Percentiles rank a stretch among this genome's conserved stretches.
phyloP scores from a whole-genome alignment of 2,329 filamentous ascomycete genomes.

The Tolypocladium sp. region DNA sequence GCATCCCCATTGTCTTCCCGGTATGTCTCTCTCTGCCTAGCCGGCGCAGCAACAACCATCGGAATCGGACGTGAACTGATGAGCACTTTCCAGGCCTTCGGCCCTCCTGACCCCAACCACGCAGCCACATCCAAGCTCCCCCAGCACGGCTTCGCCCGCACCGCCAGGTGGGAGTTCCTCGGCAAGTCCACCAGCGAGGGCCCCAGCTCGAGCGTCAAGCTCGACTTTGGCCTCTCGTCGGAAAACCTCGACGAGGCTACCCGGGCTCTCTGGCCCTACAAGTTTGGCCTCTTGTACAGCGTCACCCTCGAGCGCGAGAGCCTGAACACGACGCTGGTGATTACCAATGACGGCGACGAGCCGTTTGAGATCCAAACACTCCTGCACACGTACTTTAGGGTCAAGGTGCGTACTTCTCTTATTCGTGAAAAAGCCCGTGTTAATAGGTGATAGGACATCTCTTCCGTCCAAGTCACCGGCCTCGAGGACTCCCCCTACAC shows the following conservation, averaged over 20 bases:
- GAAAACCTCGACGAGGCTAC: constrained; percentile 60
- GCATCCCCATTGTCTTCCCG: constrained; percentile 87
- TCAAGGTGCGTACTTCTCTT: constrained; percentile 52
- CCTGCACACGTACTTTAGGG: constrained; percentile 80
- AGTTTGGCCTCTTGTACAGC: constrained; percentile 87
- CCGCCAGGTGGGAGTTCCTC: constrained; percentile 84
- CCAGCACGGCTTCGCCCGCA: constrained; percentile 92
- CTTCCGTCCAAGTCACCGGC: constrained; percentile 60
- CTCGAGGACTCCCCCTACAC: constrained; percentile 68
- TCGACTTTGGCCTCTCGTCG: constrained; percentile 86
- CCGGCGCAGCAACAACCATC: background rate
- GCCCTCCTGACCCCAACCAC: constrained; percentile 66
- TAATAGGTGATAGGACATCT: constrained; percentile 59
- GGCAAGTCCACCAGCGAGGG: constrained; percentile 60
- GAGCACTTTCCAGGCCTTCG: constrained; percentile 59
- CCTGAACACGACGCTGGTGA: constrained; percentile 72
- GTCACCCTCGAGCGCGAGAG: constrained; percentile 71
- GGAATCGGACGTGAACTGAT: background rate
- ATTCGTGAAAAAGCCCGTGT: background rate
- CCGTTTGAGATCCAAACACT: constrained; percentile 87
- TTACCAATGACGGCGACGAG: constrained; percentile 77
- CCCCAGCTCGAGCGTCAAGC: constrained; percentile 65
- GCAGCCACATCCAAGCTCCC: constrained; percentile 71
- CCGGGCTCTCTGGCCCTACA: constrained; percentile 70
- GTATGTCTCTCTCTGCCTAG: constrained; percentile 40